Conservation (phyloP, 2,329 filamentous ascomycete genomes). For the Pestalotiopsis sp. region DNA sequence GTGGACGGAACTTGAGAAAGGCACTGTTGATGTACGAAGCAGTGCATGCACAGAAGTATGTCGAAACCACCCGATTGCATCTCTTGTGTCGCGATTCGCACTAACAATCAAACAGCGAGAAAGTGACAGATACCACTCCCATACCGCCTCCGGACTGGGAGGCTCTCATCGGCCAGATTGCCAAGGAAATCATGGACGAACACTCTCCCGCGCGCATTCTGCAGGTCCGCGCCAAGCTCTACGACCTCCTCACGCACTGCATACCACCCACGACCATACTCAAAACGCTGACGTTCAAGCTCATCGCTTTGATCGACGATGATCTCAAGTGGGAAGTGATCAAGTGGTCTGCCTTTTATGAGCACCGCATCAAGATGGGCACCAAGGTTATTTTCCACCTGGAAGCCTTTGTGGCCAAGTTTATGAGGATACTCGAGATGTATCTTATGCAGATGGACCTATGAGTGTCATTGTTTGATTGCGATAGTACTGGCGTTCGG, state of each 20-base stretch:
- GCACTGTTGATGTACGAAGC: slow-evolving; percentile 97
- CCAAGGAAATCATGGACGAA: slow-evolving; percentile 91
- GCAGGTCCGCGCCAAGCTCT: slow-evolving; percentile 89
- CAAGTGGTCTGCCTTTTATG: slow-evolving; percentile 95
- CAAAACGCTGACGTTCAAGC: slow-evolving; percentile 92
- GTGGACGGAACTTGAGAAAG: slow-evolving; percentile 85
- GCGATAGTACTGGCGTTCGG: slow-evolving; percentile 6
- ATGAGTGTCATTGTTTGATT: slow-evolving; percentile 34
- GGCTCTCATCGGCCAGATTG: slow-evolving; percentile 83
- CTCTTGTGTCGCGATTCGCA: neutral
- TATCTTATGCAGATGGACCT: slow-evolving; percentile 85
- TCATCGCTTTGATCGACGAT: slow-evolving; percentile 86
- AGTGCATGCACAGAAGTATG: slow-evolving; percentile 95
- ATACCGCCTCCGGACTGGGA: slow-evolving; percentile 98
- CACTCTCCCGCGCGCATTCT: slow-evolving; percentile 89
- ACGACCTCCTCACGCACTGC: slow-evolving; percentile 95
- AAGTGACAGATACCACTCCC: slow-evolving; percentile 81
- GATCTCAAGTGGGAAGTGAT: slow-evolving; percentile 89
- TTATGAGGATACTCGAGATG: slow-evolving; percentile 95
- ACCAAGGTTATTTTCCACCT: slow-evolving; percentile 97
- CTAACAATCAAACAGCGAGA: slow-evolving; percentile 64
- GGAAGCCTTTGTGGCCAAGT: slow-evolving; percentile 97
- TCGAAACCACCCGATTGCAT: slow-evolving; percentile 29
- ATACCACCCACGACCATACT: slow-evolving; percentile 94
- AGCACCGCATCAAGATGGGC: slow-evolving; percentile 89